These are phyloP conservation scores for Plasmodium inui DNA, from an alignment of 169 alveolate species.

Conservation along the genomic window DNA sequence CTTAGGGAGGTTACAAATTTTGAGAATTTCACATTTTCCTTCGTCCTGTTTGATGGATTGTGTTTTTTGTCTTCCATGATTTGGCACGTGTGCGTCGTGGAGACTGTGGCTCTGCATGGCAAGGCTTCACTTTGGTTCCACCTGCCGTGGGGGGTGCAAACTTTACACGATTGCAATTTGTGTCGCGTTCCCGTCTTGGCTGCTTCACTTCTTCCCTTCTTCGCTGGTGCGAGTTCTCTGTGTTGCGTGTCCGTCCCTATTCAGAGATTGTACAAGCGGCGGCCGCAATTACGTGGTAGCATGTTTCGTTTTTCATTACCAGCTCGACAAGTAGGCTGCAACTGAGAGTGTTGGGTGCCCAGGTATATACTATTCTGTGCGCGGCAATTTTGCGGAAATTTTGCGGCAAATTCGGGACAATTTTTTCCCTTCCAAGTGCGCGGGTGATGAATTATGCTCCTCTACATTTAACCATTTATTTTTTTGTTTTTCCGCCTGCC, in stretches of 20 bases:
- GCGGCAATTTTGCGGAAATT: neutral
- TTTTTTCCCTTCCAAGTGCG: neutral
- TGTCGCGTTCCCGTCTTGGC: neutral
- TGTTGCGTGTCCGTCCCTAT: neutral
- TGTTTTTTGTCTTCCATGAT: conserved; percentile 36
- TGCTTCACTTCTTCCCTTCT: neutral
- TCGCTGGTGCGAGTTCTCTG: neutral
- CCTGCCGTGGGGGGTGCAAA: neutral
- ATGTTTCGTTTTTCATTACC: neutral
- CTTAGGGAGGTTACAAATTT: conserved; percentile 69
- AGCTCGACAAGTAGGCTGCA: neutral
- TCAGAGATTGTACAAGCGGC: neutral
- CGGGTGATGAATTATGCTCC: neutral
- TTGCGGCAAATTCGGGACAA: neutral
- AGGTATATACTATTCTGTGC: neutral
- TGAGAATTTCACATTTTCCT: conserved; percentile 50
- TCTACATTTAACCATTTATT: neutral
- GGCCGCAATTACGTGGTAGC: neutral
- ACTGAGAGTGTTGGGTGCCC: neutral
- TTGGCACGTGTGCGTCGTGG: neutral
- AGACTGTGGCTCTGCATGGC: neutral
- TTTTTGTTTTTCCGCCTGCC: neutral
- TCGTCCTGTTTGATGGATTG: conserved; percentile 17
- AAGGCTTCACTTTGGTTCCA: neutral
- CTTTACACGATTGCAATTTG: neutral